Percentiles rank a stretch among this genome's conserved stretches.
These are phyloP conservation scores for Setomelanomma holmii DNA, from an alignment of 2,329 filamentous ascomycete genomes.

Conservation along the genomic window DNA sequence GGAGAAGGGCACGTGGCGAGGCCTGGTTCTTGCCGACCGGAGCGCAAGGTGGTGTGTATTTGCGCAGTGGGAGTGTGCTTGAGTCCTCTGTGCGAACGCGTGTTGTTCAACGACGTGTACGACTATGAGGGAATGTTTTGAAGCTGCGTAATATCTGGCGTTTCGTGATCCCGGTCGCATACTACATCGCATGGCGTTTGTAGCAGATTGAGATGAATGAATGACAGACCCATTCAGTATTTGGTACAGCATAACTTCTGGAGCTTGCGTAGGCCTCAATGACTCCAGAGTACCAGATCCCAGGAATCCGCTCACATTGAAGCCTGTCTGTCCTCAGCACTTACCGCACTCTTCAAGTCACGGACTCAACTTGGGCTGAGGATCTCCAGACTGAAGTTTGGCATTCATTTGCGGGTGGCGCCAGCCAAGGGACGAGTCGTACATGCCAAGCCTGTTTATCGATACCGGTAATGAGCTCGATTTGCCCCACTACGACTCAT, in stretches of 20 bases:
- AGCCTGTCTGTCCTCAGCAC: background rate
- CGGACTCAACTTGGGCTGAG: background rate
- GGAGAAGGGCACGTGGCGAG: slow-evolving; percentile 81
- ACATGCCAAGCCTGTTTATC: slow-evolving; percentile 4
- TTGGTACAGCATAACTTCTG: background rate
- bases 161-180: background rate
- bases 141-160: background rate
- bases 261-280: background rate
- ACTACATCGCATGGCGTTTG: slow-evolving; percentile 19
- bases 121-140: background rate
- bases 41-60: slow-evolving; percentile 92
- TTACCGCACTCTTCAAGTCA: background rate
- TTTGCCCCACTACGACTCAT: slow-evolving; percentile 15
- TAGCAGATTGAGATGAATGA: slow-evolving; percentile 2
- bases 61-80: slow-evolving; percentile 71
- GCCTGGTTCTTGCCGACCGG: slow-evolving; percentile 80
- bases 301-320: background rate
- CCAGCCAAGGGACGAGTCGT: too few species aligned
- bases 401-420: too few species aligned
- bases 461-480: background rate
- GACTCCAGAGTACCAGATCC: too few species aligned
- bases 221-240: slow-evolving; percentile 1
- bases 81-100: background rate
- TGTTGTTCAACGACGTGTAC: slow-evolving; percentile 3
- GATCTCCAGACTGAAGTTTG: background rate